Evolutionary conservation across 371 early-diverging fungal species (phyloP).

Genomic region (Rhizopus stolonifer): DNA sequence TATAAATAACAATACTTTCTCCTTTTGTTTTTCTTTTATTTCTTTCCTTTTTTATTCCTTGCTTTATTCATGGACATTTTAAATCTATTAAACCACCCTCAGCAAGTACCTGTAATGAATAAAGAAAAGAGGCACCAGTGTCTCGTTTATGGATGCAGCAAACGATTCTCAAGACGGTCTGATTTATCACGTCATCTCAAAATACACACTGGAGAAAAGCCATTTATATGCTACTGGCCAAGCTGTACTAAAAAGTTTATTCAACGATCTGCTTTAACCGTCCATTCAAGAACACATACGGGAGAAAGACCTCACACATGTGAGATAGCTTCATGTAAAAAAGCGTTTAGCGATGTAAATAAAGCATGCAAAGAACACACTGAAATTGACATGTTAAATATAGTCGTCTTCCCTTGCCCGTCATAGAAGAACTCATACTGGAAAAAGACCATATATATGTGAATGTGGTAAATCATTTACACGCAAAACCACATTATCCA

Average conservation of each 20-base stretch:
- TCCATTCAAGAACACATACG: slow-evolving; percentile 78
- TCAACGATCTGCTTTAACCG: slow-evolving; percentile 77
- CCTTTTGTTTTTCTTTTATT: too few relatives aligned
- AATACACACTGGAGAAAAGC: slow-evolving; percentile 77
- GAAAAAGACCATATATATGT: slow-evolving; percentile 44
- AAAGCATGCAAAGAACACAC: background rate
- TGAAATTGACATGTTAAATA: background rate
- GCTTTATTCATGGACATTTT: slow-evolving; percentile 19
- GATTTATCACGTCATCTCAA: slow-evolving; percentile 73
- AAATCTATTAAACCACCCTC: slow-evolving; percentile 21
- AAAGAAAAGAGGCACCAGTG: slow-evolving; percentile 37
- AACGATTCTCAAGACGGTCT: slow-evolving; percentile 75
- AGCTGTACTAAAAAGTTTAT: slow-evolving; percentile 76
- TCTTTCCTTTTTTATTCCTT: background rate
- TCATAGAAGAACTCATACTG: slow-evolving; percentile 50
- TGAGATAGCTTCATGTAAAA: slow-evolving; percentile 54
- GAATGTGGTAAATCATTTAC: slow-evolving; percentile 61
- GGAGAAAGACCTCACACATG: slow-evolving; percentile 80
- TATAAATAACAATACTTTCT: too few relatives aligned
- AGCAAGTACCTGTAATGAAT: slow-evolving; percentile 20
- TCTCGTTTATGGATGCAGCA: slow-evolving; percentile 62
- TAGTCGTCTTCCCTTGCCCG: slow-evolving; percentile 51
- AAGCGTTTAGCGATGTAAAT: slow-evolving; percentile 57
- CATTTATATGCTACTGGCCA: slow-evolving; percentile 63
- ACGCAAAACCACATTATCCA: slow-evolving; percentile 66